Evolutionary conservation across 129 eudicot genomes (phyloP).

Genomic region (Arctium minus): DNA sequence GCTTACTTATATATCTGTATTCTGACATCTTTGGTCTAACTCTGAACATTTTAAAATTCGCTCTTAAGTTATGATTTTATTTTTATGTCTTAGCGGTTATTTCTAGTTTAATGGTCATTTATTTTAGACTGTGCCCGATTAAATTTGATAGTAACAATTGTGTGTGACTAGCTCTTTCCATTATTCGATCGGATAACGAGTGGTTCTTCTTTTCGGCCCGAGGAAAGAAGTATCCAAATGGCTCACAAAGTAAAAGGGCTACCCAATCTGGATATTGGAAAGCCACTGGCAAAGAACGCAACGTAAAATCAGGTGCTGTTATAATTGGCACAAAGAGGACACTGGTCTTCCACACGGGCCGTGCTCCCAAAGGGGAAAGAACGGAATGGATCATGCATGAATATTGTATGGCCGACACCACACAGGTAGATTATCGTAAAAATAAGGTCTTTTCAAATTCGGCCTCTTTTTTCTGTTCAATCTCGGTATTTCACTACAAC

Average conservation of each 20-base stretch:
- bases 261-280: constrained; percentile 90
- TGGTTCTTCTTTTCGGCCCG: constrained; percentile 95
- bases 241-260: constrained; percentile 89
- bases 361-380: constrained; percentile 93
- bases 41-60: not conserved
- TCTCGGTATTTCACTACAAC: not conserved
- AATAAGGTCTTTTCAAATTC: not conserved
- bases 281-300: constrained; percentile 92
- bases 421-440: constrained; percentile 50
- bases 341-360: constrained; percentile 90
- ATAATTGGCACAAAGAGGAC: constrained; percentile 88
- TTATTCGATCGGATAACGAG: constrained; percentile 71
- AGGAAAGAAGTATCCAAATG: constrained; percentile 87
- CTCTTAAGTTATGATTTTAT: not conserved
- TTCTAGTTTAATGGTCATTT: not conserved
- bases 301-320: constrained; percentile 59
- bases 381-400: constrained; percentile 99
- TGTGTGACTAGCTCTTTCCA: constrained; percentile 51
- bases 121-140: not conserved
- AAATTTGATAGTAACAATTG: constrained; percentile 15
- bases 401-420: constrained; percentile 59
- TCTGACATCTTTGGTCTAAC: no score
- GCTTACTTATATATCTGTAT: no score
- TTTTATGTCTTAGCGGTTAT: not conserved
- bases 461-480: not conserved